Evolutionary conservation across 768 basidiomycete genomes (phyloP).

Genomic region (Lepiota brunneoincarnata): DNA sequence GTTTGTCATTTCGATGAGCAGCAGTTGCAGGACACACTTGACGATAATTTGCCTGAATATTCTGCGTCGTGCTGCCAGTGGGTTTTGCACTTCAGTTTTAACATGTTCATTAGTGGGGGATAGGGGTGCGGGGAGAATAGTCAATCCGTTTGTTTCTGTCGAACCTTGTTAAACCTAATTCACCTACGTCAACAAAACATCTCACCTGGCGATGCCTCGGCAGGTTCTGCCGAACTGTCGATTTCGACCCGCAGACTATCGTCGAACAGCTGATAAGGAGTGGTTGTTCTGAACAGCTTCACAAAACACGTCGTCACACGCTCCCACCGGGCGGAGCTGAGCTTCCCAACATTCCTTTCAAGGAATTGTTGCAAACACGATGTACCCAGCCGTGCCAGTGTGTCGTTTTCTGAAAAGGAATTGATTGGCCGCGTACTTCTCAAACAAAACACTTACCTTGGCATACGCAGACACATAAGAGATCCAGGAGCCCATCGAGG

Average conservation of each 20-base stretch:
- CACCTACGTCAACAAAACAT: neutral
- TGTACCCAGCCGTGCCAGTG: slow-evolving; percentile 94
- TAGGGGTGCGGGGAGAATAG: slow-evolving; percentile 85
- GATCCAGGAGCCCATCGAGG: slow-evolving; percentile 89
- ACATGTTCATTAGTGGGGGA: slow-evolving; percentile 66
- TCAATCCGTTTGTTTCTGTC: slow-evolving; percentile 59
- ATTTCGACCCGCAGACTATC: slow-evolving; percentile 86
- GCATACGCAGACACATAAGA: slow-evolving; percentile 95
- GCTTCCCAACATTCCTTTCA: slow-evolving; percentile 87
- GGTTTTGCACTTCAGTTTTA: slow-evolving; percentile 46
- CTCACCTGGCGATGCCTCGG: slow-evolving; percentile 42
- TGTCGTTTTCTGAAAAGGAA: slow-evolving; percentile 84
- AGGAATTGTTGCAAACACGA: slow-evolving; percentile 95
- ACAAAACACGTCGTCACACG: slow-evolving; percentile 90
- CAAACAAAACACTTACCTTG: slow-evolving; percentile 69
- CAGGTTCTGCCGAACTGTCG: slow-evolving; percentile 54
- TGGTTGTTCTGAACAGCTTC: slow-evolving; percentile 95
- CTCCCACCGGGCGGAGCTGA: slow-evolving; percentile 86
- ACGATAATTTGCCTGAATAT: slow-evolving; percentile 99
- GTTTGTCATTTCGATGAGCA: slow-evolving; percentile 96
- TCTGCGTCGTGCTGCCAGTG: slow-evolving; percentile 69
- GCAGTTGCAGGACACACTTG: slow-evolving; percentile 95
- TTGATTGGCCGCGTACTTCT: slow-evolving; percentile 1
- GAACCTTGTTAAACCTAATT: neutral
- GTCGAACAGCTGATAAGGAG: slow-evolving; percentile 95